Base-by-base conservation (phyloP, 1,284 basidiomycete genomes). In the Chalciporus sp. region DNA sequence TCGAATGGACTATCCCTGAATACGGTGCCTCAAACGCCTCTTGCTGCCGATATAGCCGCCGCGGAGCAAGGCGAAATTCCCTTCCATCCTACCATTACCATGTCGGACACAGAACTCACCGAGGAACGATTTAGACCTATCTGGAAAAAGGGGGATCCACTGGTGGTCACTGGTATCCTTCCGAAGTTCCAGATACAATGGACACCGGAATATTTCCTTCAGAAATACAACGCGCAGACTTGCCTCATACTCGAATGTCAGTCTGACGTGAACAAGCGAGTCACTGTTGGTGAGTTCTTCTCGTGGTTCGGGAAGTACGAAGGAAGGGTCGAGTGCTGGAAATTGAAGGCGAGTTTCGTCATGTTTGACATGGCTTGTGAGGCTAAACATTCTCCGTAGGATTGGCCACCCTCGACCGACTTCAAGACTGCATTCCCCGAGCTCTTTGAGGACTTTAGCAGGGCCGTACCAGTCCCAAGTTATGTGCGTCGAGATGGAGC, bases 321-420 rank as follows among this genome's bases (percentile, higher is more conserved):
- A 57, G 80, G 65, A 11, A 74, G 78, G 53, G 75, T 63, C 49
- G 79, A 78, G 60, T 87, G 73, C 70, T 89, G 83, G 88, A 95
- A 95, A 74, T 74, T 97, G 61, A 95, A 96, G 81, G 90, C 51
- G 42, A 54, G 65, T 47, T 86, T 53, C 43, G 72, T 35, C 39
- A 14, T 43, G 40, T 35, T 19, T 7, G 43, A 17, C 4, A 19
- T 3, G 27, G 52, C 31, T 0, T 17, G 10, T 39, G 47, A 44
- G 40, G 42, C 47, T 63, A n/a, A 58, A 33, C 29, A 49, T 39
- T 3, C 4, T 43, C 47, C 19, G 12, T 64, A 94, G 86, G 95
- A 98, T 71, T 98, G 95, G 94, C 95, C 95, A 2, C 82, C 90
- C 0, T 87, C 88, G 2, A 81, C 84, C 3, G 93, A 95, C 58